Conservation (phyloP, 2,329 filamentous ascomycete genomes). For the Pseudogymnoascus sp. region DNA sequence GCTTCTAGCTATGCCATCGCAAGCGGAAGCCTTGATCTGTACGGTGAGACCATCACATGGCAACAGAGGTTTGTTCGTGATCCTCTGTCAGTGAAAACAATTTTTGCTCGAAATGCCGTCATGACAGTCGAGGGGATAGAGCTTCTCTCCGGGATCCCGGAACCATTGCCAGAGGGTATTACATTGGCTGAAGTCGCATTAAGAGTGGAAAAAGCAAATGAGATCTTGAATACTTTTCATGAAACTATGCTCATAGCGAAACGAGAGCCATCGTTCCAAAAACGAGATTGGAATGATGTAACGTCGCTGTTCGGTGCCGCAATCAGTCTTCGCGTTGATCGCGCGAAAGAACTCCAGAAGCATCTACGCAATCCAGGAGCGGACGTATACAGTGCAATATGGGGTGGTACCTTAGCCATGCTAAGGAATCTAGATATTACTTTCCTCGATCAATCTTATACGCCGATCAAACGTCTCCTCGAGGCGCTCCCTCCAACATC, state of each 20-base stretch:
- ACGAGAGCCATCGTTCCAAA: conserved; percentile 14
- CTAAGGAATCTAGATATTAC: conserved; percentile 9
- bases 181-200: conserved; percentile 10
- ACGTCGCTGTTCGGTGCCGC: conserved; percentile 11
- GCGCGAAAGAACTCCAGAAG: conserved; percentile 9
- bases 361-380: background rate
- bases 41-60: conserved; percentile 28
- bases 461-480: conserved; percentile 2
- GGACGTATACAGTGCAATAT: conserved; percentile 11
- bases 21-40: conserved; percentile 26
- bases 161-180: conserved; percentile 25
- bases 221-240: conserved; percentile 12
- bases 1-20: conserved; percentile 26
- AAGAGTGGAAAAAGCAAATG: conserved; percentile 13
- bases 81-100: conserved; percentile 21
- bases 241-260: conserved; percentile 12
- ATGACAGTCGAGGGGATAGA: conserved; percentile 20
- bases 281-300: conserved; percentile 10
- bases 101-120: conserved; percentile 20
- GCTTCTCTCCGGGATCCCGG: conserved; percentile 23
- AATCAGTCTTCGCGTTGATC: conserved; percentile 9
- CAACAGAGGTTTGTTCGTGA: conserved; percentile 30
- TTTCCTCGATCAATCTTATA: conserved; percentile 9
- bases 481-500: conserved; percentile 9
- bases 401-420: conserved; percentile 12